These are phyloP conservation scores for Podila minutissima DNA, from an alignment of 192 early-diverging fungal species.

Conservation along the genomic window DNA sequence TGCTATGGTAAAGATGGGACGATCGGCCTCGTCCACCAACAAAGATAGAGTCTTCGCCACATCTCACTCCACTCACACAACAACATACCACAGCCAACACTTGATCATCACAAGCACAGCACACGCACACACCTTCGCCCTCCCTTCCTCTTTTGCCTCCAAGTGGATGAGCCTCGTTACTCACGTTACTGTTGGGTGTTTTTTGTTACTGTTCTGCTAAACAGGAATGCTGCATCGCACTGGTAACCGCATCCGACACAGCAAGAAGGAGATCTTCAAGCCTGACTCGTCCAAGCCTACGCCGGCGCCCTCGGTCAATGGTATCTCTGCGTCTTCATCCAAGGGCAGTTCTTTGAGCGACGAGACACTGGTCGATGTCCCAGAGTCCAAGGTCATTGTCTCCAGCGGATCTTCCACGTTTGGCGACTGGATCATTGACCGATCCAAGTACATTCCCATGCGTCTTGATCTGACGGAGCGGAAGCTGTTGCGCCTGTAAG, in stretches of 20 bases:
- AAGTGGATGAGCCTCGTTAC: background rate
- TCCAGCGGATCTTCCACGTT: conserved; percentile 63
- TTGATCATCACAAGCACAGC: too few species aligned
- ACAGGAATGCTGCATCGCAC: conserved; percentile 85
- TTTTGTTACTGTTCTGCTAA: background rate
- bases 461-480: conserved; percentile 91
- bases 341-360: conserved; percentile 37
- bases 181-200: background rate
- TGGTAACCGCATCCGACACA: conserved; percentile 72
- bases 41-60: too few species aligned
- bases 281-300: conserved; percentile 14
- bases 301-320: conserved; percentile 13
- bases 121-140: too few species aligned
- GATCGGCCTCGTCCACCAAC: background rate
- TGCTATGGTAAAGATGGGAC: conserved; percentile 65
- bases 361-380: conserved; percentile 23
- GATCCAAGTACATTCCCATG: conserved; percentile 94
- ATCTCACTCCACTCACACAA: too few species aligned
- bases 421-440: conserved; percentile 85
- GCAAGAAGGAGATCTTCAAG: conserved; percentile 49
- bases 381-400: conserved; percentile 42
- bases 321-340: conserved; percentile 21
- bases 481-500: conserved; percentile 87
- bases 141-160: too few species aligned
- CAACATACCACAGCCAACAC: too few species aligned